Conservation (phyloP, 1,139 yeast species). For the Candida neerlandica region DNA sequence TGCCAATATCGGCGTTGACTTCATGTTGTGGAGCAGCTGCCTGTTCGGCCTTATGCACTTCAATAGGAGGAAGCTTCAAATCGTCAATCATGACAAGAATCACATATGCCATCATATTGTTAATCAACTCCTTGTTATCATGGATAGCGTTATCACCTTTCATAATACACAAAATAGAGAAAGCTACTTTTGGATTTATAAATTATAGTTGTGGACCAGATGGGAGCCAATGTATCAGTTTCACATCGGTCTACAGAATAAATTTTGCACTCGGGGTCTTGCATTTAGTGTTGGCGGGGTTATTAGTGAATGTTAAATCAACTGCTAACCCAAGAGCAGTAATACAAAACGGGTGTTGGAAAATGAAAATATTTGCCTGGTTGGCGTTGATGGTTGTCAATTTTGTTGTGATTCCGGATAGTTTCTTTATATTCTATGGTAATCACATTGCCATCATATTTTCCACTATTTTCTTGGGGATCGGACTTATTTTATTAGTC, state of each 20-base stretch:
- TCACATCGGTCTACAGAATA: slow-evolving; percentile 88
- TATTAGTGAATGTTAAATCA: slow-evolving; percentile 74
- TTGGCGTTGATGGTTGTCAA: slow-evolving; percentile 57
- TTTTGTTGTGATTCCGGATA: slow-evolving; percentile 78
- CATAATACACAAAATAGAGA: slow-evolving; percentile 73
- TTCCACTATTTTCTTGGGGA: slow-evolving; percentile 82
- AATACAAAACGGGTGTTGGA: slow-evolving; percentile 93
- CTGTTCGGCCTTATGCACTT: slow-evolving; percentile 65
- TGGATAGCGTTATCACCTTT: slow-evolving; percentile 92
- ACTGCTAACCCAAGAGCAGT: slow-evolving; percentile 79
- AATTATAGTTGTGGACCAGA: slow-evolving; percentile 66
- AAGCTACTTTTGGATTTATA: slow-evolving; percentile 68
- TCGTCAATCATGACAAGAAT: slow-evolving; percentile 73
- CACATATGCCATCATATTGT: slow-evolving; percentile 77
- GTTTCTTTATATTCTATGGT: slow-evolving; percentile 87
- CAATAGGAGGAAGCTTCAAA: slow-evolving; percentile 62
- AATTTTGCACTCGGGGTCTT: slow-evolving; percentile 84
- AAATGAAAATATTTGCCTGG: slow-evolving; percentile 69
- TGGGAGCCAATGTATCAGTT: slow-evolving; percentile 87
- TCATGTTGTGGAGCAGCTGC: slow-evolving; percentile 87
- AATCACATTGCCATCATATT: slow-evolving; percentile 84
- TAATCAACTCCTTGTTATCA: slow-evolving; percentile 77
- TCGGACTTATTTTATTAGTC: slow-evolving; percentile 86
- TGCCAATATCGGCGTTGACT: slow-evolving; percentile 64
- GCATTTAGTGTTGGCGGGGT: slow-evolving; percentile 70